Percentiles rank a stretch among this genome's conserved stretches.
Evolutionary conservation across 75 land plant species (phyloP).

Genomic region (Sequoia sempervirens): DNA sequence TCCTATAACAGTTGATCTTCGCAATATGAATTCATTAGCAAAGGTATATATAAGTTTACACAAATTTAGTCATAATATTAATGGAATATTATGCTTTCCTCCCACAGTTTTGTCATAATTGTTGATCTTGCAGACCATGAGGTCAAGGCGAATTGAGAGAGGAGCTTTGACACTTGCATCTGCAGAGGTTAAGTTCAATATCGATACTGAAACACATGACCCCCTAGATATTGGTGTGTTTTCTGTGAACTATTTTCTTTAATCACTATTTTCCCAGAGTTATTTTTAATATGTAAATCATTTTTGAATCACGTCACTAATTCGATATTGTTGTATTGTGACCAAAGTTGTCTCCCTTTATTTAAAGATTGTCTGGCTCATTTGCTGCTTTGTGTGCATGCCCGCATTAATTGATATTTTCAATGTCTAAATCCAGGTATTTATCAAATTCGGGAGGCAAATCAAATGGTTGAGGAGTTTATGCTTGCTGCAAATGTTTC

Average conservation of each 20-base stretch:
- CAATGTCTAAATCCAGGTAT: conserved; percentile 52
- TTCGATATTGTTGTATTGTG: neutral
- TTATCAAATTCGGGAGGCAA: conserved; percentile 98
- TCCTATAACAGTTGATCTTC: conserved; percentile 80
- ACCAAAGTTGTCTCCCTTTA: neutral
- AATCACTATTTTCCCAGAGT: neutral
- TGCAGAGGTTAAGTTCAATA: conserved; percentile 97
- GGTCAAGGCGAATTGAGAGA: conserved; percentile 90
- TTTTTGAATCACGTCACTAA: neutral
- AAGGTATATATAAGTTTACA: conserved; percentile 55
- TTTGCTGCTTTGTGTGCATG: neutral
- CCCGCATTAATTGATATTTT: conserved; percentile 5
- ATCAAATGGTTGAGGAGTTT: conserved; percentile 99
- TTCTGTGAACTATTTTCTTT: neutral
- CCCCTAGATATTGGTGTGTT: conserved; percentile 94
- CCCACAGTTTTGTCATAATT: conserved; percentile 1
- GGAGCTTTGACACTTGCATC: conserved; percentile 99
- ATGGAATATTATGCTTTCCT: neutral
- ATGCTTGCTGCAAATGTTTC: conserved; percentile 99
- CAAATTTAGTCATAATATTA: neutral
- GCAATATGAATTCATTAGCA: conserved; percentile 91
- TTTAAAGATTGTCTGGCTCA: neutral
- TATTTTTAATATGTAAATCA: neutral
- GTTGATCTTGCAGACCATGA: conserved; percentile 69
- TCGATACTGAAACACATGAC: conserved; percentile 97